Percentiles rank a stretch among this genome's conserved stretches.
Evolutionary conservation across 2,329 filamentous ascomycete genomes (phyloP).

Genomic region (Diplodia mutila): DNA sequence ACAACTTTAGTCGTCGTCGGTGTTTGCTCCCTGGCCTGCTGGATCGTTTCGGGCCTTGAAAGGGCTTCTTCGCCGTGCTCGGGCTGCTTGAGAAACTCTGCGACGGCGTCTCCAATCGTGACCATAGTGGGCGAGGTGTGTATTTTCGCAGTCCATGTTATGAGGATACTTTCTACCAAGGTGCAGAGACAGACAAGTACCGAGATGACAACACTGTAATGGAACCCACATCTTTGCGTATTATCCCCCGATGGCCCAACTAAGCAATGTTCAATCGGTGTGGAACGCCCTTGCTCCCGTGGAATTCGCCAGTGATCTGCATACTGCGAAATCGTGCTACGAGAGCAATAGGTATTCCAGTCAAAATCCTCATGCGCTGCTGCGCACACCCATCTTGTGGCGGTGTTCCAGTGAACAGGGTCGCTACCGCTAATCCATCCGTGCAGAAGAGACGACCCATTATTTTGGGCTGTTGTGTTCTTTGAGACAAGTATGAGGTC

Average conservation of each 20-base stretch:
- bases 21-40: background rate
- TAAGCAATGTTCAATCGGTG: background rate
- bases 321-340: background rate
- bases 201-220: background rate
- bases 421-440: background rate
- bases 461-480: background rate
- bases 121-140: conserved; percentile 20
- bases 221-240: background rate
- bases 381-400: background rate
- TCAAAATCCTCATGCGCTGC: background rate
- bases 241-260: background rate
- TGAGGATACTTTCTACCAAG: background rate
- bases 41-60: background rate
- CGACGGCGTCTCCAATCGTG: conserved; percentile 36
- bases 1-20: no score
- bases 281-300: background rate
- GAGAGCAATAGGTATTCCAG: background rate
- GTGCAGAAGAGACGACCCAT: background rate
- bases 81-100: conserved; percentile 32
- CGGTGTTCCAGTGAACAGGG: background rate
- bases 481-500: background rate
- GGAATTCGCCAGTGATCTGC: background rate
- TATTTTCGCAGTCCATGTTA: background rate
- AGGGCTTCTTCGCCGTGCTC: conserved; percentile 29
- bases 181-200: background rate